phyloP scores from a whole-genome alignment of 225 moss, liverwort and hornwort species.

The Bryum argenteum region DNA sequence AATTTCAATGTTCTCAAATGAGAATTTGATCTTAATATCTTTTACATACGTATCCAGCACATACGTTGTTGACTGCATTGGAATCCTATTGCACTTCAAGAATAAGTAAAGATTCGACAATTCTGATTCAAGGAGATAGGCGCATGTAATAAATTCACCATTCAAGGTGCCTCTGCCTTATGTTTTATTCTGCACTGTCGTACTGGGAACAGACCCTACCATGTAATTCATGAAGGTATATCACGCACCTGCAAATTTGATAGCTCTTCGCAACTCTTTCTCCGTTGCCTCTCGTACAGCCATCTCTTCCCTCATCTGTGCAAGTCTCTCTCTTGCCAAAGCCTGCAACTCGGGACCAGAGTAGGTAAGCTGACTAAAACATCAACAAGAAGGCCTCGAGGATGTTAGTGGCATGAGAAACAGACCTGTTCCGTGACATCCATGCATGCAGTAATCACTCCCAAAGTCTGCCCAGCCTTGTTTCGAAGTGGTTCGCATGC shows the following conservation, averaged over 20 bases:
- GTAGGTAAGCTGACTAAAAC: conserved; percentile 30
- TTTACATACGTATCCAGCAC: too few species aligned
- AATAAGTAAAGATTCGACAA: too few species aligned
- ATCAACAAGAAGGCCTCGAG: background rate
- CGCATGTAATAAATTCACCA: too few species aligned
- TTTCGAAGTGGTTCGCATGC: conserved; percentile 54
- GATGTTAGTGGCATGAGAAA: too few species aligned
- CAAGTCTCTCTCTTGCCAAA: conserved; percentile 57
- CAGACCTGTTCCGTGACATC: conserved; percentile 64
- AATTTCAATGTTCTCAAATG: too few species aligned
- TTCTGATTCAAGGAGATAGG: too few species aligned
- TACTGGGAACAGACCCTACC: background rate
- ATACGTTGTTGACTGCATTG: too few species aligned
- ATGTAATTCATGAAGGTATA: conserved; percentile 8
- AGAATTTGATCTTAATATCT: too few species aligned
- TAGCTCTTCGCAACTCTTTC: conserved; percentile 60
- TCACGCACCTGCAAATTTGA: conserved; percentile 47
- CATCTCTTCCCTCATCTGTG: conserved; percentile 63
- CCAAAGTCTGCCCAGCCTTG: conserved; percentile 46
- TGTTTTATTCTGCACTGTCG: background rate
- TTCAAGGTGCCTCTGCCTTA: too few species aligned
- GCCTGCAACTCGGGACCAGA: conserved; percentile 45
- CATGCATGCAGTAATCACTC: conserved; percentile 62
- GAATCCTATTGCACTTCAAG: too few species aligned
- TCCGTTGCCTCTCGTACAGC: conserved; percentile 61